Evolutionary conservation across 441 rosid genomes (phyloP), one percentile per base, ranked within the genome.

Genomic region (Erodium moschatum): DNA sequence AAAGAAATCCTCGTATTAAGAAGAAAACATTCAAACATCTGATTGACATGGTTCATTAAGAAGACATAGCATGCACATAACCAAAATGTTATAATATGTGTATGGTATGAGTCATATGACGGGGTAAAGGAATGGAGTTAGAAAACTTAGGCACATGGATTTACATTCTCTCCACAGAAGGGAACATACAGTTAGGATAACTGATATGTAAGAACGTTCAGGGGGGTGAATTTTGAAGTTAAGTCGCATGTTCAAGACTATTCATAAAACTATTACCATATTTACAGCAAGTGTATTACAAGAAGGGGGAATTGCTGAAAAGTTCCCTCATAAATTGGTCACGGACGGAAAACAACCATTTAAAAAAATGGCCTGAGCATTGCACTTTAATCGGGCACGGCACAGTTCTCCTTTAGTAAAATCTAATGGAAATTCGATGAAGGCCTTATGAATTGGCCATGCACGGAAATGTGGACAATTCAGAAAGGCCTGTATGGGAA

Each of bases 1-100:
- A 74, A 48, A 35, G 21, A 67, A 64, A 35, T 46, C 27, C 62
- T 18, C 11, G 62, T 7, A 19, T 56, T 13, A 48, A 48, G 16
- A 56, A 56, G 11, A 19, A 19, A 18, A 6, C 31, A 56, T 19
- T 12, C 19, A 19, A 18, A 6, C 31, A 56, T 19, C 27, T 56
- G 62, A 56, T 56, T 56, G 24, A 56, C 19, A 56, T 18, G 62
- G 11, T 18, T 10, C 62, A 56, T 29, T 1, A 16, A 4, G 7
- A 54, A 54, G 20, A 20, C 20, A 52, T 29, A 29, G 1, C 60
- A 52, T 52, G 60, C 20, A 5, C n/a, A 52, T 5, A 15, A 52
- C 9, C 6, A 52, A 52, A 52, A 16, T 42, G 19, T 52, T 52
- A 20, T 52, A 15, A 52, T 52, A 15, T 52, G 19, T 15, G 16